Evolutionary conservation across 345 rosid species (phyloP).

Genomic region (Bruguiera gymnorhiza): DNA sequence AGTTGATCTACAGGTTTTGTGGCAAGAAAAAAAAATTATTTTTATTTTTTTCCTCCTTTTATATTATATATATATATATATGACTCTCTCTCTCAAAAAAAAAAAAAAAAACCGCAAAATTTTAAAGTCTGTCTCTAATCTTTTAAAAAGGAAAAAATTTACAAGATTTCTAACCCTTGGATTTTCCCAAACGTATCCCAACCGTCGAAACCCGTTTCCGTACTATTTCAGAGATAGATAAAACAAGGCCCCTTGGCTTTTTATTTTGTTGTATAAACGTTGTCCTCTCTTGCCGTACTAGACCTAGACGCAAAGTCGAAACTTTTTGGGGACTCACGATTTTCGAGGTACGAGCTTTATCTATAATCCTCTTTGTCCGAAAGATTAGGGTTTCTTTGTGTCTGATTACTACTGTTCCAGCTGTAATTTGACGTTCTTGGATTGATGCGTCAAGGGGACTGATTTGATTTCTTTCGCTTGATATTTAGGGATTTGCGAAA

Average conservation of each 20-base stretch:
- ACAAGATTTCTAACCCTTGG: constrained; percentile 1
- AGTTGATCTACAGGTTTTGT: too few species aligned
- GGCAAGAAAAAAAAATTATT: too few species aligned
- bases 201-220: constrained; percentile 12
- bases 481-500: too few species aligned
- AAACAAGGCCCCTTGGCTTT: background rate
- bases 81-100: too few species aligned
- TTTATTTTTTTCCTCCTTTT: too few species aligned
- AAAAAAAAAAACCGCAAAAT: too few species aligned
- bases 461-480: too few species aligned
- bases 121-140: too few species aligned
- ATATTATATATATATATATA: too few species aligned
- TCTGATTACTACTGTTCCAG: background rate
- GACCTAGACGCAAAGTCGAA: background rate
- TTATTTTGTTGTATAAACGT: background rate
- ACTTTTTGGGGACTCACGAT: background rate
- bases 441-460: too few species aligned
- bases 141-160: too few species aligned
- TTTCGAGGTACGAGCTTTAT: background rate
- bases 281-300: background rate
- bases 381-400: background rate
- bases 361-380: too few species aligned
- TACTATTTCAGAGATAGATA: background rate
- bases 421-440: background rate
- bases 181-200: constrained; percentile 6